Percentiles rank a stretch among this genome's conserved stretches.
These are phyloP conservation scores for Kitagawia praeruptora DNA, from an alignment of 129 eudicot species.

Conservation along the genomic window DNA sequence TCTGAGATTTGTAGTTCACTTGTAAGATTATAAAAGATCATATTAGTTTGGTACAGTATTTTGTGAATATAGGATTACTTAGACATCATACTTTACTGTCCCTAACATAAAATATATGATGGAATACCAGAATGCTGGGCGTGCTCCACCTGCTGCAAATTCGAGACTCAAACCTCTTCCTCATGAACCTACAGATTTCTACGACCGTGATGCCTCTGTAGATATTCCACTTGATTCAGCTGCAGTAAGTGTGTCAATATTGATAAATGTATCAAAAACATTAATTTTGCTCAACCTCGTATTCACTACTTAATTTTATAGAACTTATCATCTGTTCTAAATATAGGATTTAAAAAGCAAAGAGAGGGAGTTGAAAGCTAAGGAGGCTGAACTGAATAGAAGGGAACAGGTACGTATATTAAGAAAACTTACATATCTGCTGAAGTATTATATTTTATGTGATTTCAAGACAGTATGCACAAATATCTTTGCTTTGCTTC, in stretches of 20 bases:
- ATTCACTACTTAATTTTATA: not conserved
- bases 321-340: constrained; percentile 14
- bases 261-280: not conserved
- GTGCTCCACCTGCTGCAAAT: constrained; percentile 61
- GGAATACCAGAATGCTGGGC: constrained; percentile 39
- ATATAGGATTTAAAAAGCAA: constrained; percentile 71
- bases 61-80: not conserved
- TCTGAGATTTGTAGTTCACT: not conserved
- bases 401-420: constrained; percentile 74
- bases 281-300: not conserved
- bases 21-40: not conserved
- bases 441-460: not conserved
- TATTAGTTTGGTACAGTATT: not conserved
- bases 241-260: constrained; percentile 33
- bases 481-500: not conserved
- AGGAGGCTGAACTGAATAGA: constrained; percentile 72
- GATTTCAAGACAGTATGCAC: not conserved
- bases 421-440: not conserved
- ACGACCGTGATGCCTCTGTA: constrained; percentile 60
- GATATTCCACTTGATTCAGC: constrained; percentile 79
- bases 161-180: constrained; percentile 83
- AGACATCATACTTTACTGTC: not conserved
- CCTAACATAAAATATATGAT: not conserved
- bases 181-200: constrained; percentile 87
- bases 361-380: constrained; percentile 85